phyloP scores from a whole-genome alignment of 2,329 filamentous ascomycete genomes.

The Talaromyces sp. region DNA sequence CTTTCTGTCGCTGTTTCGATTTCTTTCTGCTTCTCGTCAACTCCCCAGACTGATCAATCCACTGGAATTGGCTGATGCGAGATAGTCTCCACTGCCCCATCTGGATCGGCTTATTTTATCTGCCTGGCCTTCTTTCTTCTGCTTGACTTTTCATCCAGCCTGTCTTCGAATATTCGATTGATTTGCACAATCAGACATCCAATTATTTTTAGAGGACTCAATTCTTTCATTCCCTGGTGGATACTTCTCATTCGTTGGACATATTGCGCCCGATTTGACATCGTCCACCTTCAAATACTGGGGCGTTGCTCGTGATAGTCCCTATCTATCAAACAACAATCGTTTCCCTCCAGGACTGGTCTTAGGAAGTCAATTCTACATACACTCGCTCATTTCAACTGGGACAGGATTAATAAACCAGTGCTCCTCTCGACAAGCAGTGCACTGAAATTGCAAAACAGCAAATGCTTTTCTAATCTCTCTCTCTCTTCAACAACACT shows the following conservation, averaged over 20 bases:
- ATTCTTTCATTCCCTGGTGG: slow-evolving; percentile 18
- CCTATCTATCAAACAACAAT: neutral
- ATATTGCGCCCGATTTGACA: slow-evolving; percentile 1
- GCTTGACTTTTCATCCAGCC: neutral
- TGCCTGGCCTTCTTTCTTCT: neutral
- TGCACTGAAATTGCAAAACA: neutral
- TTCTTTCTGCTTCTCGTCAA: neutral
- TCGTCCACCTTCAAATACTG: neutral
- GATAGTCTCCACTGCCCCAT: neutral
- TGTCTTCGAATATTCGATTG: neutral
- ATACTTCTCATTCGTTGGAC: slow-evolving; percentile 19
- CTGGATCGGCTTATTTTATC: neutral
- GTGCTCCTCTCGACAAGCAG: neutral
- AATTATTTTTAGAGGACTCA: neutral
- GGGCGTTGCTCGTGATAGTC: neutral
- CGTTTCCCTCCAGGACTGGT: too few relatives aligned
- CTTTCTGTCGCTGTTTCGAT: neutral
- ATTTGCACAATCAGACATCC: neutral
- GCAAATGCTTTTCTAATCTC: too few relatives aligned
- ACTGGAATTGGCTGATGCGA: neutral
- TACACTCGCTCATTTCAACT: neutral
- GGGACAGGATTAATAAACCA: neutral
- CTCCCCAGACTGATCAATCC: neutral
- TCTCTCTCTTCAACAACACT: neutral
- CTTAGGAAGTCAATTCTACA: neutral